Base-by-base conservation (phyloP, 2,329 filamentous ascomycete species). In the Ceratocystis harringtonii region DNA sequence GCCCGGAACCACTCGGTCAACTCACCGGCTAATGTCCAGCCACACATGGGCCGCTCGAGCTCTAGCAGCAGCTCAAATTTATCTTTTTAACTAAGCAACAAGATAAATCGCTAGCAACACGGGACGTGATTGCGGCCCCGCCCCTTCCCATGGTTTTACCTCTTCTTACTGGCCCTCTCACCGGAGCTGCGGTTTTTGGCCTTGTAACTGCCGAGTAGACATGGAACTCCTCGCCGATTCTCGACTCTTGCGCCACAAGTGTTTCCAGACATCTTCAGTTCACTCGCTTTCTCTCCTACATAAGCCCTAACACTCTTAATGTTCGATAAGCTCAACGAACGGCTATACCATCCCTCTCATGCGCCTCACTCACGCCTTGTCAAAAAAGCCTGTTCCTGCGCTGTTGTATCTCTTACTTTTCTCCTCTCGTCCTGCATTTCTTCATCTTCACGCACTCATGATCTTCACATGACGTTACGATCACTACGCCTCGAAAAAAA, bases 1-100 rank as follows among this genome's bases (percentile, higher is more conserved):
- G 1, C 50, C 10, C 63, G 52, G n/a, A 58, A 64, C 22, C 63
- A 64, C n/a, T 60, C 63, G 2, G 17, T 15, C 19, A 43, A 57
- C 41, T 44, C 63, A 7, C 19, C 64, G 3, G n/a, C n/a, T 12
- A 45, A 32, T 30, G 57, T 22, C 22, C 66, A 68, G 6, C 61
- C 64, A 25, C 63, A 61, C n/a, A 66, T 68, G n/a, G 63, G 63
- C 19, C 63, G 66, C 15, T 67, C 66, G 1, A 63, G 63, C 5
- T 68, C 66, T 17, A 64, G 64, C 76, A 84, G 81, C 77, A 83
- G 81, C 73, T 85, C 82, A 61, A 84, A 81, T 66, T 78, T 80
- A 48, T 85, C 82, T 25, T 79, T 82, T 70, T 81, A 84, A 68
- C 10, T 84, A 76, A 76, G 63, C 48, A 48, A 22, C 41, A 2